Evolutionary conservation across 2,329 filamentous ascomycete species (phyloP).

Genomic region (Geosmithia morbida): DNA sequence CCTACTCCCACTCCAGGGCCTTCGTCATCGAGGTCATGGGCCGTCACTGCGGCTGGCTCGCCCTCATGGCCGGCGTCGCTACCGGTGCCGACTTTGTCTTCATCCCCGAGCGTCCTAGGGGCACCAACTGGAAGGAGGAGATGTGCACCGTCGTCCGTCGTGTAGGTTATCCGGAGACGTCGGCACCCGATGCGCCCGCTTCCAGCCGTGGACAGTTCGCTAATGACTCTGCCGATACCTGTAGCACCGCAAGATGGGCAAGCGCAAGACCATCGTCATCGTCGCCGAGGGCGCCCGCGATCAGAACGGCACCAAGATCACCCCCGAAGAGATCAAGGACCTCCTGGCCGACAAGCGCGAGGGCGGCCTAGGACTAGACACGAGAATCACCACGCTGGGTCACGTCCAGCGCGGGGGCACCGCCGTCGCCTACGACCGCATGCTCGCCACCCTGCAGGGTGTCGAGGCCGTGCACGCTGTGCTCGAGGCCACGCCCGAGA

Average conservation of each 20-base stretch:
- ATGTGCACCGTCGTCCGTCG: slow-evolving; percentile 69
- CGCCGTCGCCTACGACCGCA: slow-evolving; percentile 87
- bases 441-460: slow-evolving; percentile 83
- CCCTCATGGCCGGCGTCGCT: slow-evolving; percentile 88
- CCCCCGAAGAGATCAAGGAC: slow-evolving; percentile 67
- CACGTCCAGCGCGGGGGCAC: slow-evolving; percentile 94
- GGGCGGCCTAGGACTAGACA: slow-evolving; percentile 65
- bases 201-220: neutral
- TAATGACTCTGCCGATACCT: neutral
- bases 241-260: slow-evolving; percentile 74
- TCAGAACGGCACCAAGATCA: slow-evolving; percentile 69
- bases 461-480: slow-evolving; percentile 90
- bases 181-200: neutral
- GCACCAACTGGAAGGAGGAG: slow-evolving; percentile 75
- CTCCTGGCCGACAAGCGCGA: slow-evolving; percentile 61
- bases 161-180: slow-evolving; percentile 25
- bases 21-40: slow-evolving; percentile 99
- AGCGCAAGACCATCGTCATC: slow-evolving; percentile 96
- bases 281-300: slow-evolving; percentile 92
- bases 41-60: slow-evolving; percentile 92
- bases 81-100: slow-evolving; percentile 95
- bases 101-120: slow-evolving; percentile 84
- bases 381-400: slow-evolving; percentile 84
- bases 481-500: slow-evolving; percentile 75
- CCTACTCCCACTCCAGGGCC: slow-evolving; percentile 83